phyloP scores from a whole-genome alignment of 1,284 basidiomycete species.

The Cutaneotrichosporon mucoides region DNA sequence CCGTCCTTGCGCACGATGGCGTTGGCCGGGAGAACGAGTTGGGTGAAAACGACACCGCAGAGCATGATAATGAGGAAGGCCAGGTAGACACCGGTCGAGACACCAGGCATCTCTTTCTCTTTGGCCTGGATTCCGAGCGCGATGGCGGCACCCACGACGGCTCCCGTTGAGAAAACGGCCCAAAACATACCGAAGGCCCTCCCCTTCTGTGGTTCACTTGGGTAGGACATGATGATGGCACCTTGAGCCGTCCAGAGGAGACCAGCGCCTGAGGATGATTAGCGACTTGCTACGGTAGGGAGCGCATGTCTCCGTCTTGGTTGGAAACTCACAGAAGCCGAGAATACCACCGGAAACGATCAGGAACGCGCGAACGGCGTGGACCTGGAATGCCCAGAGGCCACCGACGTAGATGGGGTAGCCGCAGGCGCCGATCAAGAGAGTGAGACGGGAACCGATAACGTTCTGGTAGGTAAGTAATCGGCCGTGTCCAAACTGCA shows the following conservation, averaged over 20 bases:
- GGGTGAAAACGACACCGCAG: slow-evolving; percentile 26
- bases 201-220: slow-evolving; percentile 39
- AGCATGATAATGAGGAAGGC: slow-evolving; percentile 48
- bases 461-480: slow-evolving; percentile 27
- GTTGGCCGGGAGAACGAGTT: slow-evolving; percentile 39
- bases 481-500: too few relatives aligned
- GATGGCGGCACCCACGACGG: slow-evolving; percentile 51
- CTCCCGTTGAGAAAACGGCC: slow-evolving; percentile 51
- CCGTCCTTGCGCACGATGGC: slow-evolving; percentile 38
- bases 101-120: slow-evolving; percentile 20
- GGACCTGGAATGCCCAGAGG: slow-evolving; percentile 23
- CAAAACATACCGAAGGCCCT: slow-evolving; percentile 40
- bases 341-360: slow-evolving; percentile 51
- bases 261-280: slow-evolving; percentile 6
- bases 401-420: slow-evolving; percentile 41
- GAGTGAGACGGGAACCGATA: slow-evolving; percentile 50
- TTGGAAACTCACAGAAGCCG: slow-evolving; percentile 25
- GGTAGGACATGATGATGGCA: slow-evolving; percentile 52
- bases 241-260: slow-evolving; percentile 49
- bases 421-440: slow-evolving; percentile 48
- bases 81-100: slow-evolving; percentile 40
- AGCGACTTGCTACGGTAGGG: too few relatives aligned
- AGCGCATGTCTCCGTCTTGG: too few relatives aligned
- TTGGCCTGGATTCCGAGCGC: slow-evolving; percentile 46
- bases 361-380: slow-evolving; percentile 36